Evolutionary conservation across 768 basidiomycete genomes (phyloP), one percentile per base, ranked within the genome.

Genomic region (Mycena venus): DNA sequence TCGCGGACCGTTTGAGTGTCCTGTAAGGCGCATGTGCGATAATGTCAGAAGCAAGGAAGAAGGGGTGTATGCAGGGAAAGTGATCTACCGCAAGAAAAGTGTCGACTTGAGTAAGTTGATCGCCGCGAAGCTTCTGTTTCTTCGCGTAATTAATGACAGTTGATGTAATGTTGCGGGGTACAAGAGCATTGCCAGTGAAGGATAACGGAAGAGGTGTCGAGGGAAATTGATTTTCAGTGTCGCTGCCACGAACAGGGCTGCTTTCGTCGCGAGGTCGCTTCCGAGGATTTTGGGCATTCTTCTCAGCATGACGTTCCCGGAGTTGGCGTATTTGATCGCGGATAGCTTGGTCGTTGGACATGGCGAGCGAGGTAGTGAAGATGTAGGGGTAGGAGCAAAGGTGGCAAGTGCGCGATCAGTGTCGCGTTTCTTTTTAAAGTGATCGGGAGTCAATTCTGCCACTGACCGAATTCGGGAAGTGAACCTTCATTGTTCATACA

Each of bases 61-160:
- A 61, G 34, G 14, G 23, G 10, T 61, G 25, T 6, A 58, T 31
- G 14, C 59, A 61, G 36, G 34, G 38, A 21, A 38, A 38, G 31
- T 21, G 34, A 34, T n/a, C 4, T 31, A 65, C 64, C 21, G 19
- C 21, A 1, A 67, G 34, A 29, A 56, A 67, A 19, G 34, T 56
- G 15, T 67, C 25, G 25, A 56, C 34, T 29, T 67, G 51, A 27
- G 53, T 56, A 2, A 40, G 32, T 32, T 67, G 65, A 29, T 67
- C 53, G 25, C 23, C 25, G 25, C 65, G 53, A 27, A 67, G 65
- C 36, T 56, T 67, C 65, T 67, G 49, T 14, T 56, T 36, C 53
- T 55, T 42, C 14, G 65, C 65, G 19, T 25, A 56, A 29, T 15
- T 25, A 31, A 21, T 27, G 53, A 67, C 53, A 25, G 53, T 47